Conservation (phyloP, 305 asterid species). For the Rubia occidens region DNA sequence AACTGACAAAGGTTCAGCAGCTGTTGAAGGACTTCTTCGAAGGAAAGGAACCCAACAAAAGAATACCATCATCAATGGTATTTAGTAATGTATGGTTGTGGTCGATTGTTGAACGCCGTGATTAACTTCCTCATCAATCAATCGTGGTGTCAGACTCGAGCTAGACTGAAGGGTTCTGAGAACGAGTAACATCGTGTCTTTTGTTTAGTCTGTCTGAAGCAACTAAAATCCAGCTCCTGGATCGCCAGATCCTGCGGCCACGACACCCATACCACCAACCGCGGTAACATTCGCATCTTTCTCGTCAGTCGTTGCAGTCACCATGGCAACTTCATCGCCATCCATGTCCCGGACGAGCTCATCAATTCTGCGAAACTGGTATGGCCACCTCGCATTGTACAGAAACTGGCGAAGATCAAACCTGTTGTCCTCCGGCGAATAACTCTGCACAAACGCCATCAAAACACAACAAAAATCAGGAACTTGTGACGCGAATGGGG, state of each 20-base stretch:
- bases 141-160: too few relatives aligned
- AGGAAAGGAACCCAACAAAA: too few relatives aligned
- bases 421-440: conserved; percentile 88
- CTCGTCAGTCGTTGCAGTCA: conserved; percentile 23
- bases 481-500: neutral
- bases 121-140: too few relatives aligned
- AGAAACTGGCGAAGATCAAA: conserved; percentile 88
- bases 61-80: too few relatives aligned
- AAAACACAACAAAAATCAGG: neutral
- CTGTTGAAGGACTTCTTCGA: too few relatives aligned
- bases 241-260: conserved; percentile 75
- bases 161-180: too few relatives aligned
- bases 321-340: conserved; percentile 31
- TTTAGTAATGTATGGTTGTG: too few relatives aligned
- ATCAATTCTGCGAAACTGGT: conserved; percentile 70
- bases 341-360: conserved; percentile 53
- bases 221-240: conserved; percentile 67
- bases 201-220: neutral
- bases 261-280: conserved; percentile 71
- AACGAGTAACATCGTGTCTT: too few relatives aligned
- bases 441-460: conserved; percentile 45
- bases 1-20: too few relatives aligned
- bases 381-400: conserved; percentile 81
- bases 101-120: too few relatives aligned
- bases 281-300: conserved; percentile 20